Conservation (phyloP, 805 yeast genomes). For the Zygotorulaspora chibaensis region DNA sequence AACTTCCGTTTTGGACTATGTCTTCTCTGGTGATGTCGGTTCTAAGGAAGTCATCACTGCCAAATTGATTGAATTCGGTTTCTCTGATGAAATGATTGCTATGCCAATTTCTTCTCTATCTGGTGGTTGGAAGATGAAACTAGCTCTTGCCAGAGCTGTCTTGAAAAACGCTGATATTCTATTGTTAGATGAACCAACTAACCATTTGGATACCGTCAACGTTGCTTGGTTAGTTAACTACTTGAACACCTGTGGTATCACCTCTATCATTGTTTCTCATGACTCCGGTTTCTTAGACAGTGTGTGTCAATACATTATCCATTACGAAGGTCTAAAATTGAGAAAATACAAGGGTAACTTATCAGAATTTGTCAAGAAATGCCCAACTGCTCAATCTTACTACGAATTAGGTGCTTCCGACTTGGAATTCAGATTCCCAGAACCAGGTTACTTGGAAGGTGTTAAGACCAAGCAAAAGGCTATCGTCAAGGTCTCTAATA, state of each 20-base stretch:
- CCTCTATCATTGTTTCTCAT: constrained; percentile 98
- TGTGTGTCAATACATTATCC: constrained; percentile 96
- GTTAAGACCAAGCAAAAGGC: constrained; percentile 99
- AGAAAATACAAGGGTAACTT: constrained; percentile 99
- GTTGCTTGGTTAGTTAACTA: constrained; percentile 99
- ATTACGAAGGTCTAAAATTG: constrained; percentile 99
- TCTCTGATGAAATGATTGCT: constrained; percentile 86
- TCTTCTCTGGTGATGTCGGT: constrained; percentile 69
- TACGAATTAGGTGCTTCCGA: constrained; percentile 98
- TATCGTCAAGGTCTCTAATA: constrained; percentile 94
- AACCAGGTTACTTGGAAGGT: constrained; percentile 99
- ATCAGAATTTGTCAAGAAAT: constrained; percentile 96
- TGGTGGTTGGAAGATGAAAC: constrained; percentile 99
- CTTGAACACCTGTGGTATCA: constrained; percentile 97
- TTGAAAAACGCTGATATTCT: constrained; percentile 96
- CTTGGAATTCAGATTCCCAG: constrained; percentile 96
- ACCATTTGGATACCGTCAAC: constrained; percentile 99
- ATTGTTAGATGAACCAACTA: constrained; percentile 98
- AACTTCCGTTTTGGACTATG: constrained; percentile 89
- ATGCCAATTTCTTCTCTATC: constrained; percentile 96
- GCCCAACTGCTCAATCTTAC: constrained; percentile 98
- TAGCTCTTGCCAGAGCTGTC: constrained; percentile 99
- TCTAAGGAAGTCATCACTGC: constrained; percentile 64
- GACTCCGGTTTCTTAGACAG: constrained; percentile 99
- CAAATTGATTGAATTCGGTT: constrained; percentile 85